phyloP scores from a whole-genome alignment of 2,329 filamentous ascomycete species.

The Claviceps sp. region DNA sequence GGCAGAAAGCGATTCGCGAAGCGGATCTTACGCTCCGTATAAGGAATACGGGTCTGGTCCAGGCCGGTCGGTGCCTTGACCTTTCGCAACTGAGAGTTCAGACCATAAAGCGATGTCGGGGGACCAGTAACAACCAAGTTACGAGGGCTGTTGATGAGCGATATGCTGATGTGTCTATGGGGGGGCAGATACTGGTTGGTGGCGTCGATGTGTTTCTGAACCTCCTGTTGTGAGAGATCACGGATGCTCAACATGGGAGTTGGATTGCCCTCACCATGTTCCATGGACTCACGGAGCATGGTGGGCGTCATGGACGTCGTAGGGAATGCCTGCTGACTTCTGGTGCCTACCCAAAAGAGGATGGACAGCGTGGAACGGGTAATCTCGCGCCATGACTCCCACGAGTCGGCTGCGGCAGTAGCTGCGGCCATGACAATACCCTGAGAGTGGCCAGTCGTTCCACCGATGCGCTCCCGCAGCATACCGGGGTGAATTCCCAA shows the following conservation, averaged over 20 bases:
- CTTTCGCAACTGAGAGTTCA: conserved; percentile 89
- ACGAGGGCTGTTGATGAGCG: conserved; percentile 88
- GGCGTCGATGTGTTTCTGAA: conserved; percentile 91
- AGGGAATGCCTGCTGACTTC: conserved; percentile 95
- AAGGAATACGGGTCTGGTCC: conserved; percentile 87
- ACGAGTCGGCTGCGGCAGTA: conserved; percentile 79
- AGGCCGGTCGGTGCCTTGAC: conserved; percentile 96
- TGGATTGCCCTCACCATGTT: conserved; percentile 86
- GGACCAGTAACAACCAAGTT: conserved; percentile 96
- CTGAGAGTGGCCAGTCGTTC: conserved; percentile 92
- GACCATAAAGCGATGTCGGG: conserved; percentile 87
- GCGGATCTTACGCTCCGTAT: conserved; percentile 89
- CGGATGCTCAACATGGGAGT: conserved; percentile 98
- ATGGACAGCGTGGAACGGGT: conserved; percentile 73
- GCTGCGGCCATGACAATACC: conserved; percentile 88
- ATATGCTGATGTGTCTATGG: conserved; percentile 89
- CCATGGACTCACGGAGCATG: conserved; percentile 82
- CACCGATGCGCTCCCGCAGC: conserved; percentile 69
- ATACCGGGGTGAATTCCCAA: conserved; percentile 82
- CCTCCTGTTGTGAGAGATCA: conserved; percentile 73
- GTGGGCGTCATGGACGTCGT: conserved; percentile 84
- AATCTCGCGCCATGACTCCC: conserved; percentile 80
- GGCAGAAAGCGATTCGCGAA: conserved; percentile 96
- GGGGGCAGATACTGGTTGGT: conserved; percentile 92
- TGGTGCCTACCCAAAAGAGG: conserved; percentile 95